These are phyloP conservation scores for Aschersonia sp. DNA, from an alignment of 2,329 filamentous ascomycete genomes.

Conservation along the genomic window DNA sequence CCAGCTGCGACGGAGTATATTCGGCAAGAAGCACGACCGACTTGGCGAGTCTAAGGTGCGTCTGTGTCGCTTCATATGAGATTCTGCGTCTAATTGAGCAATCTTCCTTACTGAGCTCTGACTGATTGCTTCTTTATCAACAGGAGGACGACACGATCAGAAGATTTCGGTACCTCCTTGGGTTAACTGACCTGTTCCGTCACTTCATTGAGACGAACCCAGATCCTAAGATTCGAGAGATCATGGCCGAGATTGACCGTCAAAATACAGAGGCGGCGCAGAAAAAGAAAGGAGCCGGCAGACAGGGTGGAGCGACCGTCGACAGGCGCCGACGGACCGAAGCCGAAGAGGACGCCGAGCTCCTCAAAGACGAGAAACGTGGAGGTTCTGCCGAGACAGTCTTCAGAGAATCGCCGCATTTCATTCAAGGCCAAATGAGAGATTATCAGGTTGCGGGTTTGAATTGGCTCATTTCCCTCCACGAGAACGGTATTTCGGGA, in stretches of 20 bases:
- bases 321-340: slow-evolving; percentile 79
- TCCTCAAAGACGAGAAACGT: slow-evolving; percentile 72
- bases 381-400: slow-evolving; percentile 76
- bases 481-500: slow-evolving; percentile 97
- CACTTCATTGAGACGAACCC: slow-evolving; percentile 98
- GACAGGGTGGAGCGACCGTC: slow-evolving; percentile 71
- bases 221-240: slow-evolving; percentile 84
- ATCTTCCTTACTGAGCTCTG: neutral
- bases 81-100: neutral
- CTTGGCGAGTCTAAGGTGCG: slow-evolving; percentile 82
- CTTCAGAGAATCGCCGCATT: slow-evolving; percentile 88
- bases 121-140: slow-evolving; percentile 1
- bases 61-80: slow-evolving; percentile 1
- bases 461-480: slow-evolving; percentile 94
- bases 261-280: slow-evolving; percentile 67
- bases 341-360: slow-evolving; percentile 91
- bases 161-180: slow-evolving; percentile 85
- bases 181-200: slow-evolving; percentile 89
- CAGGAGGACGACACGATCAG: slow-evolving; percentile 92
- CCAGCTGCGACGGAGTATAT: slow-evolving; percentile 78
- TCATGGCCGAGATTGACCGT: slow-evolving; percentile 87
- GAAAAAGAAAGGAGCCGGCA: slow-evolving; percentile 57
- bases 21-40: slow-evolving; percentile 87
- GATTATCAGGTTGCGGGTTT: slow-evolving; percentile 93
- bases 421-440: slow-evolving; percentile 77